These are phyloP conservation scores for Trematosphaeria pertusa DNA, from an alignment of 2,329 filamentous ascomycete genomes.

Conservation along the genomic window DNA sequence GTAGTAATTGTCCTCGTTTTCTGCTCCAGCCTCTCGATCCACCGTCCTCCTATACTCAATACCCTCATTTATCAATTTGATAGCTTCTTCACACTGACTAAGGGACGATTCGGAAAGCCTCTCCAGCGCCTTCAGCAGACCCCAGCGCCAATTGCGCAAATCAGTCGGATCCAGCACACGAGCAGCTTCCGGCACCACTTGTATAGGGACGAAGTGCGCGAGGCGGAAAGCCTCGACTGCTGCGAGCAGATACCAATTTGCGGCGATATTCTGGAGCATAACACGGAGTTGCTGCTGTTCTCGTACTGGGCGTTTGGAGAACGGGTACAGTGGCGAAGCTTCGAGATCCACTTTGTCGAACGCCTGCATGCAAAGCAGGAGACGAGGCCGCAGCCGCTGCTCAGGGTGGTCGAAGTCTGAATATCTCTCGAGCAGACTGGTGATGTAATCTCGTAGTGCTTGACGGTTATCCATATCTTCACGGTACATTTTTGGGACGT, in stretches of 20 bases:
- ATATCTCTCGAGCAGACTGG: too few species aligned
- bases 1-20: too few species aligned
- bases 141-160: not conserved
- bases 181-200: not conserved
- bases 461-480: not conserved
- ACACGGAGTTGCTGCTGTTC: not conserved
- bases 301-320: not conserved
- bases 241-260: slow-evolving; percentile 2
- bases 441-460: not conserved
- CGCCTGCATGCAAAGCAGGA: not conserved
- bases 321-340: not conserved
- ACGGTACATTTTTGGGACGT: not conserved
- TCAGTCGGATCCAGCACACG: not conserved
- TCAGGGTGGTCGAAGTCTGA: too few species aligned
- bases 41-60: not conserved
- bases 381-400: not conserved
- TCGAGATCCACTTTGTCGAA: not conserved
- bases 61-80: not conserved
- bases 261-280: slow-evolving; percentile 3
- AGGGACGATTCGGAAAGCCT: not conserved
- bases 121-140: not conserved
- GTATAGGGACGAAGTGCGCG: too few species aligned
- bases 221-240: slow-evolving; percentile 3
- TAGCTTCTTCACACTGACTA: not conserved
- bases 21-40: not conserved